Evolutionary conservation across 805 yeast species (phyloP).

Genomic region (Yamadazyma olivae): DNA sequence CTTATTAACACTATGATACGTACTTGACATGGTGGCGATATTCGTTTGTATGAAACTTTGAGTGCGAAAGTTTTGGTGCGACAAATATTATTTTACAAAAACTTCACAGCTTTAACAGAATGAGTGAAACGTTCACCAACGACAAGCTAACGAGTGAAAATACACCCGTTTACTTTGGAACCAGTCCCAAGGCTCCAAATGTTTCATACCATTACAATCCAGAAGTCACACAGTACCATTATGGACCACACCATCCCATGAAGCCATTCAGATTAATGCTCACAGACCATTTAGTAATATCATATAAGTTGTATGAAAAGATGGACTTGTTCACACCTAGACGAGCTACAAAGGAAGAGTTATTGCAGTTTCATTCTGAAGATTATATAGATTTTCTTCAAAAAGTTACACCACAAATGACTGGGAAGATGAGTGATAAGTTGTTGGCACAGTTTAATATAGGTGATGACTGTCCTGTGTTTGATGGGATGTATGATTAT

Average conservation of each 20-base stretch:
- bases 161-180: conserved; percentile 30
- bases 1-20: no score
- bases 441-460: conserved; percentile 72
- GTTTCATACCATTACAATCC: conserved; percentile 91
- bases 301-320: conserved; percentile 79
- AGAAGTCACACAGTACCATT: conserved; percentile 75
- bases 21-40: conserved; percentile 10
- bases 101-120: no score
- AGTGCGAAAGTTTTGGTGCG: not conserved
- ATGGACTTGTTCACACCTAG: conserved; percentile 90
- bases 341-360: conserved; percentile 76
- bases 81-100: no score
- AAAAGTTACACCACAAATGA: conserved; percentile 72
- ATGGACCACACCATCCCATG: conserved; percentile 97
- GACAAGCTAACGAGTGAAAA: conserved; percentile 32
- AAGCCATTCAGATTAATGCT: conserved; percentile 92
- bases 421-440: conserved; percentile 53
- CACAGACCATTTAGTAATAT: conserved; percentile 85
- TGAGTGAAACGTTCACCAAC: conserved; percentile 24
- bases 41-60: not conserved
- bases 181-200: conserved; percentile 35
- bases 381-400: conserved; percentile 81
- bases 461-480: conserved; percentile 93
- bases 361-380: conserved; percentile 77
- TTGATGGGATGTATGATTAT: conserved; percentile 92